A percentile compares a stretch with the other conserved stretches of the same genome.
phyloP scores from a whole-genome alignment of 164 flowering plant genomes.

The Houttuynia cordata region DNA sequence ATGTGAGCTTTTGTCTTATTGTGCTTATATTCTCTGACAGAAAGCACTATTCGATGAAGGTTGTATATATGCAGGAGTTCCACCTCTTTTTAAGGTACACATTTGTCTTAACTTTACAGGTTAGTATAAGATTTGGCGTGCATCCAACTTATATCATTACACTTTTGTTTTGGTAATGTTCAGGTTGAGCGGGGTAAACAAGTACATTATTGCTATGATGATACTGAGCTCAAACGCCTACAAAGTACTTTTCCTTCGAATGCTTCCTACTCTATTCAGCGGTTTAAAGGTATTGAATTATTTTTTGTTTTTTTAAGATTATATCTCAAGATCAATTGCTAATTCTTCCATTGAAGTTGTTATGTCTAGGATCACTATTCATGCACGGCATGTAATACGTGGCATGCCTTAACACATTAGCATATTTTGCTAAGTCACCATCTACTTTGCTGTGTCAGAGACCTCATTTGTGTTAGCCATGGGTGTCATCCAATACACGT shows the following conservation, averaged over 20 bases:
- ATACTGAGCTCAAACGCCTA: slow-evolving; percentile 51
- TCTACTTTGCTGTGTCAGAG: too few species aligned
- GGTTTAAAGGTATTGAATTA: slow-evolving; percentile 66
- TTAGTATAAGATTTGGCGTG: background rate
- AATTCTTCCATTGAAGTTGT: background rate
- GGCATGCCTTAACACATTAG: too few species aligned
- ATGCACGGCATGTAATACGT: background rate
- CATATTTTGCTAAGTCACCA: too few species aligned
- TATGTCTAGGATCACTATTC: too few species aligned
- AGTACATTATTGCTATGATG: slow-evolving; percentile 70
- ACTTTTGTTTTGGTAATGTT: background rate
- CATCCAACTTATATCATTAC: background rate
- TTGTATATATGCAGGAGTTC: slow-evolving; percentile 92
- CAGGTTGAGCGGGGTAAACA: slow-evolving; percentile 97
- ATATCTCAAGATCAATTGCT: background rate
- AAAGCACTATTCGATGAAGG: slow-evolving; percentile 92
- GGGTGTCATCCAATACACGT: too few species aligned
- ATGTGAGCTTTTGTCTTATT: background rate
- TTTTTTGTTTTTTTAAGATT: background rate
- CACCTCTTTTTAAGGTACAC: slow-evolving; percentile 14
- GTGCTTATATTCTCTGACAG: slow-evolving; percentile 27
- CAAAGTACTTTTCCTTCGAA: slow-evolving; percentile 60
- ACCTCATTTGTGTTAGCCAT: too few species aligned
- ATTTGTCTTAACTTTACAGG: background rate
- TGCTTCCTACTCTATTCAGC: slow-evolving; percentile 83